Conservation (phyloP, 805 yeast species). For the Schizosaccharomyces osmophilus region DNA sequence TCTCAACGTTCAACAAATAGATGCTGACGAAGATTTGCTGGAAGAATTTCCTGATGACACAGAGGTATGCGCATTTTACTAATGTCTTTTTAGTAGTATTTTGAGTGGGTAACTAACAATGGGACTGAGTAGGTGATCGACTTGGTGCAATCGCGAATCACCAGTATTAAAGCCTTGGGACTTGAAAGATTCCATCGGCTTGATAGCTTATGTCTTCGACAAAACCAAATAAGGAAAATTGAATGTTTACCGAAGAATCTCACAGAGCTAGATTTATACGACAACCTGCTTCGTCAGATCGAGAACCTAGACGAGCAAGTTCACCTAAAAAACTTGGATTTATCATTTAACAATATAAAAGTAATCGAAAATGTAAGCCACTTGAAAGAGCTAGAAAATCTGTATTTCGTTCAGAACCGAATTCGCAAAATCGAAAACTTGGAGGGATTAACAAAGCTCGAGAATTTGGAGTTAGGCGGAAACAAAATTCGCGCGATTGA, state of each 20-base stretch:
- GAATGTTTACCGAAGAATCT: constrained; percentile 33
- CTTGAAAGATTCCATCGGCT: neutral
- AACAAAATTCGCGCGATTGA: constrained; percentile 39
- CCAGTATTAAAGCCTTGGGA: constrained; percentile 3
- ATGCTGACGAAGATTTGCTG: constrained; percentile 6
- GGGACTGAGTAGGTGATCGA: neutral
- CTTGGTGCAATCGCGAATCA: constrained; percentile 1
- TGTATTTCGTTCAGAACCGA: constrained; percentile 75
- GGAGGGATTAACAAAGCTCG: constrained; percentile 29
- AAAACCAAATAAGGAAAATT: constrained; percentile 55
- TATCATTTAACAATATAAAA: constrained; percentile 73
- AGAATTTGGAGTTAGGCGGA: constrained; percentile 74
- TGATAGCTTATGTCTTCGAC: constrained; percentile 44
- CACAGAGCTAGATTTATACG: constrained; percentile 71
- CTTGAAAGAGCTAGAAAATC: constrained; percentile 33
- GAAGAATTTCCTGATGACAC: constrained; percentile 4
- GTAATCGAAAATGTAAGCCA: constrained; percentile 56
- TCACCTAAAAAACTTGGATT: constrained; percentile 29
- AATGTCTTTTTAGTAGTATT: neutral
- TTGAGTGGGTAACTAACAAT: too few species aligned
- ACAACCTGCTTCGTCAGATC: constrained; percentile 72
- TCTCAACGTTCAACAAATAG: constrained; percentile 7
- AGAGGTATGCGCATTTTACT: constrained; percentile 2
- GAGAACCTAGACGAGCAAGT: constrained; percentile 20
- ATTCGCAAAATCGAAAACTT: constrained; percentile 49